Conservation (phyloP, 2,329 filamentous ascomycete species). For the Hypomyces perniciosus region DNA sequence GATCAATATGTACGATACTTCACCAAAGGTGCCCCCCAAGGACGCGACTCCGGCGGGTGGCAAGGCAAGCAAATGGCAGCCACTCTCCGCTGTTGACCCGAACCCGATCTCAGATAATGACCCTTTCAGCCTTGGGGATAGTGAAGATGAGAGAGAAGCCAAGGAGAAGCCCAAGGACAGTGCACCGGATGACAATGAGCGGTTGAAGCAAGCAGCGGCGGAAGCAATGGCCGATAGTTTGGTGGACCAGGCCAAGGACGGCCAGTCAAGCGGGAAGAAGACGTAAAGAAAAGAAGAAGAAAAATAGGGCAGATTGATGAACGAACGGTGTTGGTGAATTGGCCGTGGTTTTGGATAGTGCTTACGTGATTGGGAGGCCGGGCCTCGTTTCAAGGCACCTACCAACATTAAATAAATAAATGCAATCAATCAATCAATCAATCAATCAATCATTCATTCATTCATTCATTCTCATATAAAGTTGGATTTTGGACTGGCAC, state of each 20-base stretch:
- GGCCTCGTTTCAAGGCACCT: too few species aligned
- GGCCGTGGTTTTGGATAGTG: not conserved
- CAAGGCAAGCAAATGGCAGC: constrained; percentile 95
- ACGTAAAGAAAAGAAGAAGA: constrained; percentile 17
- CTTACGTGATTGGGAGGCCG: too few species aligned
- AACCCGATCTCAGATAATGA: constrained; percentile 85
- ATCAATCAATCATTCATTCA: too few species aligned
- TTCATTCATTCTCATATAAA: too few species aligned
- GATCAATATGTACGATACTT: constrained; percentile 67
- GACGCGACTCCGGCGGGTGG: constrained; percentile 42
- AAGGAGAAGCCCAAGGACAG: constrained; percentile 46
- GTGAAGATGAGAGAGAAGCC: constrained; percentile 76
- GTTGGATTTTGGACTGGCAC: too few species aligned
- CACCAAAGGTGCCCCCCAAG: constrained; percentile 50
- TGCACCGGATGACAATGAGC: constrained; percentile 54
- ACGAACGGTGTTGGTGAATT: not conserved
- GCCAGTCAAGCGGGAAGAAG: constrained; percentile 28
- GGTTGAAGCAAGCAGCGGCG: constrained; percentile 59
- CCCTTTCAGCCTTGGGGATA: constrained; percentile 92
- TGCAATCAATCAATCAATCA: too few species aligned
- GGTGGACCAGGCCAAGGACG: constrained; percentile 35
- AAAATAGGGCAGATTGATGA: not conserved
- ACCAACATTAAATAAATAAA: too few species aligned
- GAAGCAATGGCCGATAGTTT: constrained; percentile 54
- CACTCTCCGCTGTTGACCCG: constrained; percentile 74